Evolutionary conservation across 2,329 filamentous ascomycete species (phyloP), one percentile per base, ranked within the genome.

Genomic region (Colletotrichum lini): DNA sequence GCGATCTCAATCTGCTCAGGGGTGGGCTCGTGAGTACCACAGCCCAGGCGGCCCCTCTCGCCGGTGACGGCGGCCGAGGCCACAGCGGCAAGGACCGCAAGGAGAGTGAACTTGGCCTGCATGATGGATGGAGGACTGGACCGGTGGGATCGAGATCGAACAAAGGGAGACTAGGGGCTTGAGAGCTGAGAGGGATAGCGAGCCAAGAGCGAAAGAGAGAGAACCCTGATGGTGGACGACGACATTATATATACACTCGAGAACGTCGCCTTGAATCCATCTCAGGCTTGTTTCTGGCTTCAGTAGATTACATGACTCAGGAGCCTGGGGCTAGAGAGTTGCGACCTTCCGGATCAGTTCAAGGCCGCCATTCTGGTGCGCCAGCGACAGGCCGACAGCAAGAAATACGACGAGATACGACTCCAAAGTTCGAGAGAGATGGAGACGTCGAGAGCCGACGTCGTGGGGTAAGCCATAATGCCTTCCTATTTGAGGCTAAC

Each of bases 1-100:
- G 74, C 69, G 49, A 76, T 66, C 47, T 65, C 67, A 68, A 71
- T 63, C 21, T 72, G 65, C 65, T 69, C 65, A 15, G 35, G 42
- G 40, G 42, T 67, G 18, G 65, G 65, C 8, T 61, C 65, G 16
- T 42, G 57, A 53, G 65, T 63, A 30, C 38, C 15, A n/a, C 68
- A 67, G 52, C 67, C 56, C 38, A 67, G 38, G 42, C 54, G n/a
- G 23, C 23, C 53, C 53, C 53, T 57, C n/a, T 57, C 54, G 42
- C 35, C 42, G 30, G 54, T 45, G n/a, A 65, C 62, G 45, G 45
- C 63, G 18, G 67, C 67, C 15, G 62, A 67, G 10, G 63, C 63
- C 50, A 44, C n/a, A 13, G 52, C 60, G 54, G 66, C 66, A 26
- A 69, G 52, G 42, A 52, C 66, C 44, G 66, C 44, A 23, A 69